phyloP scores from a whole-genome alignment of 1,139 yeast genomes.

The Candida sp. region DNA sequence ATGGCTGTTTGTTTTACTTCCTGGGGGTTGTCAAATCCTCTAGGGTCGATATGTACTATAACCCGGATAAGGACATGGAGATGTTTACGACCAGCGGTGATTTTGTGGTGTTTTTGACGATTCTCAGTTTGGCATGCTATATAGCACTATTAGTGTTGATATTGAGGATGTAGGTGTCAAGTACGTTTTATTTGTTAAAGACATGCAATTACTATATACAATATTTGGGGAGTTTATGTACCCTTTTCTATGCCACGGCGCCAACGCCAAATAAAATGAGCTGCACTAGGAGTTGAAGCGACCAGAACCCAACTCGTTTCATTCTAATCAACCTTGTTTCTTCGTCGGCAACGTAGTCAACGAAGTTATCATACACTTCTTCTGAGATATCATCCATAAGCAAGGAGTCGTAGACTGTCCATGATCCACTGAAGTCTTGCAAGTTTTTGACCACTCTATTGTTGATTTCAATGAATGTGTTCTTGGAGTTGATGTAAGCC shows the following conservation, averaged over 20 bases:
- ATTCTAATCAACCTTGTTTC: constrained; percentile 73
- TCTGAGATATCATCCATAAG: constrained; percentile 92
- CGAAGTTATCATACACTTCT: constrained; percentile 92
- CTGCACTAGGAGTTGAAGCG: constrained; percentile 83
- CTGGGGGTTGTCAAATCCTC: constrained; percentile 51
- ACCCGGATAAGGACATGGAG: constrained; percentile 40
- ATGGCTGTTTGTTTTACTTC: constrained; percentile 52
- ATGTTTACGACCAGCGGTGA: constrained; percentile 57
- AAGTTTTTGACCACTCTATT: constrained; percentile 69
- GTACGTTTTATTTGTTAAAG: neutral
- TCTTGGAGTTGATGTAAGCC: constrained; percentile 89
- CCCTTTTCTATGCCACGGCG: constrained; percentile 24
- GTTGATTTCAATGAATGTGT: constrained; percentile 86
- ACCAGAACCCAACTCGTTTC: constrained; percentile 93
- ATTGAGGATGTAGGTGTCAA: constrained; percentile 29
- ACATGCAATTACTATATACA: constrained; percentile 3
- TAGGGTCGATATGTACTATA: constrained; percentile 50
- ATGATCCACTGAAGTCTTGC: constrained; percentile 58
- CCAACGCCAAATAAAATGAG: constrained; percentile 83
- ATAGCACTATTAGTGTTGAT: constrained; percentile 46
- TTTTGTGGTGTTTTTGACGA: constrained; percentile 45
- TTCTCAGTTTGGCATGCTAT: constrained; percentile 51
- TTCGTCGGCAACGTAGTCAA: constrained; percentile 86
- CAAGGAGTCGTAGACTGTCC: constrained; percentile 94
- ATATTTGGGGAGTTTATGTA: neutral